These are phyloP conservation scores for Fusarium sororula DNA, from an alignment of 2,329 filamentous ascomycete species.

Conservation along the genomic window DNA sequence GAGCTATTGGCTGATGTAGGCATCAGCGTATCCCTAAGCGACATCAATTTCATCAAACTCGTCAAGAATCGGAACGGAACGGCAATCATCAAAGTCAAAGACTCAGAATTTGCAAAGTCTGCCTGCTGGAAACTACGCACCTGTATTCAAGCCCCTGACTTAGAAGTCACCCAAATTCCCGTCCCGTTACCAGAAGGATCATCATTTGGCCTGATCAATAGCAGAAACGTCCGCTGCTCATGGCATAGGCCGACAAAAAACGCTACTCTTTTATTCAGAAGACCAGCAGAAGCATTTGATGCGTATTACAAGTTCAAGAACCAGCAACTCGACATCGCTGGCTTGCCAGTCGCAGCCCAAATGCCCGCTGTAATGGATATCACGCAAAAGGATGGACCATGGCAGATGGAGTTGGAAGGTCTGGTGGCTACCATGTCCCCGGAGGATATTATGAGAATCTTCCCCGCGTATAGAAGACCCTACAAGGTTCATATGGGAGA, in stretches of 20 bases:
- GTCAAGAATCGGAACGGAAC: not conserved
- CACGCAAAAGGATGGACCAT: not conserved
- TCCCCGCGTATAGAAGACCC: not conserved
- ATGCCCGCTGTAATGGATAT: not conserved
- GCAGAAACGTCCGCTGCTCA: constrained; percentile 47
- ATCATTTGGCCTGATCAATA: constrained; percentile 46
- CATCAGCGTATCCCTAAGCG: not conserved
- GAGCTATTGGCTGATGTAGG: constrained; percentile 25
- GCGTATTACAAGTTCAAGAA: constrained; percentile 31
- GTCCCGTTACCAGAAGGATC: constrained; percentile 37
- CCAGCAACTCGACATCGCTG: constrained; percentile 39
- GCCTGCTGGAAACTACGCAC: not conserved
- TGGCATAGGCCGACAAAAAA: constrained; percentile 47
- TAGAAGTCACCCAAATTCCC: not conserved
- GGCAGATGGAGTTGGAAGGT: constrained; percentile 1
- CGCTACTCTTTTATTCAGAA: constrained; percentile 45
- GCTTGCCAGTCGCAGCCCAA: constrained; percentile 12
- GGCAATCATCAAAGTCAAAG: constrained; percentile 10
- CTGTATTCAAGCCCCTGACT: not conserved
- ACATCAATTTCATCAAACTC: not conserved
- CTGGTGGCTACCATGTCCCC: not conserved
- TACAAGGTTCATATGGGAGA: not conserved
- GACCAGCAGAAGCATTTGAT: constrained; percentile 21
- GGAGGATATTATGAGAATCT: constrained; percentile 8
- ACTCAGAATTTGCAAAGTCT: constrained; percentile 11